A percentile compares a stretch with the other conserved stretches of the same genome.
phyloP scores from a whole-genome alignment of 805 yeast species.

The Scheffersomyces amazonensis region DNA sequence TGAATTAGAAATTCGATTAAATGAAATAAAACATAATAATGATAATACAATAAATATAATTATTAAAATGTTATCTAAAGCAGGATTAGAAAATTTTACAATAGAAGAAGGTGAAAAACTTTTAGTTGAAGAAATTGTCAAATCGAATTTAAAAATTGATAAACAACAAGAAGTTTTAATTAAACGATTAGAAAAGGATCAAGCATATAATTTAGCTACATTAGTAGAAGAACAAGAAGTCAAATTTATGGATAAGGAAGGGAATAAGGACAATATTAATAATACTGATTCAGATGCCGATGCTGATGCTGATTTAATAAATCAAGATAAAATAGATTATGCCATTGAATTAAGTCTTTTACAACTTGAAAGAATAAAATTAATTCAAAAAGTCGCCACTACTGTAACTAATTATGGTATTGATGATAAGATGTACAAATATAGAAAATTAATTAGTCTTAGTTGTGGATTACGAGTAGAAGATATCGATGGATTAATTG shows the following conservation, averaged over 20 bases:
- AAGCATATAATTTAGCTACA: conserved; percentile 43
- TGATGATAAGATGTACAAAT: conserved; percentile 62
- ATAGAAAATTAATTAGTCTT: conserved; percentile 71
- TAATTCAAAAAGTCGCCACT: conserved; percentile 48
- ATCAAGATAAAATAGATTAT: conserved; percentile 13
- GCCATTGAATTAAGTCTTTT: conserved; percentile 42
- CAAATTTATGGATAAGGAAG: conserved; percentile 14
- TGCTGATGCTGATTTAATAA: conserved; percentile 10
- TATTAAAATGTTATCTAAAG: conserved; percentile 24
- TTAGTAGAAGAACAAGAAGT: conserved; percentile 40
- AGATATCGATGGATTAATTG: conserved; percentile 76
- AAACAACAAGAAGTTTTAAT: conserved; percentile 19
- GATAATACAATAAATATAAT: conserved; percentile 22
- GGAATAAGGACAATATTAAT: conserved; percentile 13
- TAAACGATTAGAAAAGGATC: conserved; percentile 35
- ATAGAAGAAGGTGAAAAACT: conserved; percentile 24
- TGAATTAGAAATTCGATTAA: conserved; percentile 53
- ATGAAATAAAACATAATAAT: conserved; percentile 47
- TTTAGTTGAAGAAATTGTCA: conserved; percentile 14
- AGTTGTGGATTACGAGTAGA: conserved; percentile 77
- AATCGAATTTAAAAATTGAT: not conserved
- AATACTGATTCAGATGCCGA: conserved; percentile 10
- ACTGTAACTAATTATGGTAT: conserved; percentile 40
- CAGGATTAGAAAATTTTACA: conserved; percentile 25
- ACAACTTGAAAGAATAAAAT: conserved; percentile 48